A percentile compares a stretch with the other conserved stretches of the same genome.
Evolutionary conservation across 2,329 filamentous ascomycete species (phyloP).

Genomic region (Venturiaceae sp.): DNA sequence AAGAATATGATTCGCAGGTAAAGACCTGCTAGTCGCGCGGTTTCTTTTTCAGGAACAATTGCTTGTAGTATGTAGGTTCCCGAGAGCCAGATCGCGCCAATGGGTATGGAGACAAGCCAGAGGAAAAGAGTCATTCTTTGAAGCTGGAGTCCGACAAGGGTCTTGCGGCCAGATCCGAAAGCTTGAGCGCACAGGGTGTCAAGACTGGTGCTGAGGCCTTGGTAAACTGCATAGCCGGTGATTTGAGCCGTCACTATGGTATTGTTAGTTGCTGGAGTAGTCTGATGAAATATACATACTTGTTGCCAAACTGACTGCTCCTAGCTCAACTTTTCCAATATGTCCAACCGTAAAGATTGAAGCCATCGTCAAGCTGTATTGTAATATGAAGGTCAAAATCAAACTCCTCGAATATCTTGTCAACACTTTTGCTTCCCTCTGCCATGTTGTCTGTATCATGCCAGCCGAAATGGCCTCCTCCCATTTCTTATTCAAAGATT

Average conservation of each 20-base stretch:
- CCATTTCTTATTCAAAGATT: conserved; percentile 53
- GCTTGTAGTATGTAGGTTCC: conserved; percentile 52
- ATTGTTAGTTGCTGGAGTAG: neutral
- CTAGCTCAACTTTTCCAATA: conserved; percentile 37
- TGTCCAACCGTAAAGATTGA: conserved; percentile 40
- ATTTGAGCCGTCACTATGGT: conserved; percentile 35
- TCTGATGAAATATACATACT: conserved; percentile 16
- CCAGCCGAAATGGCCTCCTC: conserved; percentile 74
- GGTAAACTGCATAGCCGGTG: conserved; percentile 37
- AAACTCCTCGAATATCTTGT: conserved; percentile 37
- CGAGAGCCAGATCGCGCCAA: conserved; percentile 60
- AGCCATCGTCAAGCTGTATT: conserved; percentile 37
- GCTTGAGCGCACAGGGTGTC: conserved; percentile 92
- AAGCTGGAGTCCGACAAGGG: conserved; percentile 75
- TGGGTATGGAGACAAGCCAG: conserved; percentile 60
- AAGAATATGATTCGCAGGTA: conserved; percentile 63
- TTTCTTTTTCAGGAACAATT: conserved; percentile 63
- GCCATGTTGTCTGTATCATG: conserved; percentile 82
- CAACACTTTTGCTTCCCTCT: conserved; percentile 77
- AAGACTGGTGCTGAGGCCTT: conserved; percentile 72
- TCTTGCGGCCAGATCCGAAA: conserved; percentile 82
- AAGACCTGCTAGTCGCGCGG: conserved; percentile 59
- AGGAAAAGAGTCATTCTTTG: conserved; percentile 76
- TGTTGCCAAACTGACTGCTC: conserved; percentile 35
- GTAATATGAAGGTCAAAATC: conserved; percentile 38